Base-by-base conservation (phyloP, 164 flowering plant species). In the Cinnamomum chago region DNA sequence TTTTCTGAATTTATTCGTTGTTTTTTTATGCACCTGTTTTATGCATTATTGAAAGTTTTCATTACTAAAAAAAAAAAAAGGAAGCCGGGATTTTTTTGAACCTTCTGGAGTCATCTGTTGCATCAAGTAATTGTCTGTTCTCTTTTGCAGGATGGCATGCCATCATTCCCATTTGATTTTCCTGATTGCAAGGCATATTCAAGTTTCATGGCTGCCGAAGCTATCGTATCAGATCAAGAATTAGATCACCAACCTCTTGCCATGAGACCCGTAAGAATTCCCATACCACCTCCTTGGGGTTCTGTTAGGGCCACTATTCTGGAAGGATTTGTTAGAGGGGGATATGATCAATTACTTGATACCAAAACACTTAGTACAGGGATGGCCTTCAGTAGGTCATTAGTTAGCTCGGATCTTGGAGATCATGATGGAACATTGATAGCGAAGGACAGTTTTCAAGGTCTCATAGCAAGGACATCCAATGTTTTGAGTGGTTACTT, bases 131-230 rank as follows among this genome's bases (percentile, higher is more conserved):
- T 14, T 28, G 58, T 62, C 58, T 73, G 51, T 40, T 24, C 52
- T 73, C 12, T 69, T 27, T 67, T 85, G 79, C 90, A 93, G 98
- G 85, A 73, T 77, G 91, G 88, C 17, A 72, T 91, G 76, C 95
- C 98, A 9, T 82, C 51, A 72, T 93, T 92, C 70, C 98, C 98
- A 75, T 84, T 72, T 55, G 99, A 91, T 83, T 93, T 89, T 80
- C 97, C 98, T 68, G 99, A 92, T 79, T 87, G 88, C 83, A 82
- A 78, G 75, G 90, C 96, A 70, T 91, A 90, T 75, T 81, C 86
- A 50, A 70, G 71, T 73, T 83, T 79, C 65, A 92, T 81, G 90
- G 89, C 72, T 77, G 72, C 71, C 52, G 89, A 88, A 82, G 93
- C 86, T 58, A 76, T 80, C 69, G 84, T 80, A 12, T 50, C 70